Evolutionary conservation across 805 yeast genomes (phyloP).

Genomic region (Barnettozyma californica): DNA sequence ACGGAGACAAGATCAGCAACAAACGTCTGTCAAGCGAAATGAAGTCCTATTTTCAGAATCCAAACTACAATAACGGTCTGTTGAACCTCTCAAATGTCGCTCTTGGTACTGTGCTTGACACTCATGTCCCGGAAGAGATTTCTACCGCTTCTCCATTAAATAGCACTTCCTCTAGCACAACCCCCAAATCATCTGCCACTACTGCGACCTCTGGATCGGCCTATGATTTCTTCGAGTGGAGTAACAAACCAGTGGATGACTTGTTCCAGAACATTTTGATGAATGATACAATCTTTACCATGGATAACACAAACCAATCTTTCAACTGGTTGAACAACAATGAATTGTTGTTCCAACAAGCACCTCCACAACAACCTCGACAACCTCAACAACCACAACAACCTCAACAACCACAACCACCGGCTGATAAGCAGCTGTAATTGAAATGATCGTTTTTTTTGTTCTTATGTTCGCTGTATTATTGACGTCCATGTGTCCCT

Average conservation of each 20-base stretch:
- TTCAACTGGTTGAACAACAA: constrained; percentile 5
- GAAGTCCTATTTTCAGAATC: constrained; percentile 1
- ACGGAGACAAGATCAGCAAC: neutral
- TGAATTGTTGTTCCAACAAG: neutral
- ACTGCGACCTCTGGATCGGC: neutral
- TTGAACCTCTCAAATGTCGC: neutral
- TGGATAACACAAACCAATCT: constrained; percentile 8
- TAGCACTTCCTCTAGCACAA: neutral
- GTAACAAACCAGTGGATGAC: constrained; percentile 14
- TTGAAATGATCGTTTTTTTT: neutral
- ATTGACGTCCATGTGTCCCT: neutral
- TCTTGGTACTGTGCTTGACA: neutral
- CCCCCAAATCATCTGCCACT: neutral
- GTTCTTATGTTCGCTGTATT: neutral
- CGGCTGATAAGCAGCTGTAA: neutral
- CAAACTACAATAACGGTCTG: constrained; percentile 2
- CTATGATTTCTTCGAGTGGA: constrained; percentile 13
- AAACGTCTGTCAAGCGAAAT: neutral
- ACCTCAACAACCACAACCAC: neutral
- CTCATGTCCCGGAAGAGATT: neutral
- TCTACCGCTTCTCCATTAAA: neutral
- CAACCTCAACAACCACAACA: neutral
- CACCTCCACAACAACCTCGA: neutral
- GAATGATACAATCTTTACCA: constrained; percentile 9
- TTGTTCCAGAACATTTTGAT: constrained; percentile 9